Evolutionary conservation across 176 grass and related monocot genomes (phyloP), one percentile per base, ranked within the genome.

Genomic region (Pharus latifolius): DNA sequence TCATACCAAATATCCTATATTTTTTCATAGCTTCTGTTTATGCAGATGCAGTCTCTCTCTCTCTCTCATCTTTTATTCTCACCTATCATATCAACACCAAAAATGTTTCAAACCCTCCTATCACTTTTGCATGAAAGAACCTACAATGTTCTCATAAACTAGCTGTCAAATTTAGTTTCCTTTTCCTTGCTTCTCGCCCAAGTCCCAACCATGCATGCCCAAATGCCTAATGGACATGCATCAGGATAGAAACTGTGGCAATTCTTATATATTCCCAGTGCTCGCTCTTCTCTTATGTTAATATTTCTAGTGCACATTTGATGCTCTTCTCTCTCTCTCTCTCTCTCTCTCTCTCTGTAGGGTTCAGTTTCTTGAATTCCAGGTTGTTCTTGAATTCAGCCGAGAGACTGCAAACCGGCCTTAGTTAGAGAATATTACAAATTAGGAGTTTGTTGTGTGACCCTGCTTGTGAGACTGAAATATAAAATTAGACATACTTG

Each of bases 91-190:
- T 33, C 20, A 53, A 52, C 47, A 43, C 51, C 42, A 57, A 24
- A 49, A 32, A 56, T 3, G 38, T 15, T 22, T 57, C 32, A n/a
- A n/a, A n/a, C 12, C 37, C 28, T 2, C 20, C n/a, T 37, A 35
- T 29, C 16, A 9, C 47, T 43, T 32, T 54, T 17, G 5, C 12
- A n/a, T 34, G 72, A 78, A 70, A 26, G 74, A 41, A 72, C 67
- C 15, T 69, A 67, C 60, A 60, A 19, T 27, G 50, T 72, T 54
- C 54, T 74, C 45, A 50, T 25, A 69, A 79, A 68, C 62, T 85
- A 79, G 76, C 62, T 49, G 55, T 60, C 69, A 49, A 80, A 47
- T n/a, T n/a, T n/a, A 62, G 63, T 80, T 85, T 48, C 76, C 76
- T 43, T 74, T 85, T 69, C 62, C n/a, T 75, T 33, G 63, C 63